phyloP scores from a whole-genome alignment of 164 flowering plant genomes.

The Vitis rupestris region DNA sequence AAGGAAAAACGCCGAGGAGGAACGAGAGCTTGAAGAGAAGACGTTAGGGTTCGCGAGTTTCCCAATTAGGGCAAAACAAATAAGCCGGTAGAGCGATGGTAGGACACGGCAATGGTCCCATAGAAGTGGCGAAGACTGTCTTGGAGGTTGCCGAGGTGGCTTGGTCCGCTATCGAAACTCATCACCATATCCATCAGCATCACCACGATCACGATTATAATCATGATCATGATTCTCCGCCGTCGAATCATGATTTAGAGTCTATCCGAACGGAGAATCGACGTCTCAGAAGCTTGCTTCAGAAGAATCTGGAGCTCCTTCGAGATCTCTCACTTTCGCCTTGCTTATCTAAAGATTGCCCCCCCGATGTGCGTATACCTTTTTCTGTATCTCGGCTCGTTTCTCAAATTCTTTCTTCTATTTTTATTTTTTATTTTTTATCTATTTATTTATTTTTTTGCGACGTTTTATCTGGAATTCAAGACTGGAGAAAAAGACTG shows the following conservation, averaged over 20 bases:
- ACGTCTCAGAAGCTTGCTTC: constrained; percentile 52
- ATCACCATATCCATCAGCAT: constrained; percentile 39
- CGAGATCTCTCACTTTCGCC: constrained; percentile 53
- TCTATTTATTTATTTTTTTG: not conserved
- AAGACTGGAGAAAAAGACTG: too few relatives aligned
- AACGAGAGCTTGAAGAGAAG: not conserved
- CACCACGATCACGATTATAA: constrained; percentile 4
- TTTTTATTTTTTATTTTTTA: not conserved
- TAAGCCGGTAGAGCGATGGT: constrained; percentile 16
- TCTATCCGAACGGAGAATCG: constrained; percentile 50
- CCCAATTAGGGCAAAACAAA: not conserved
- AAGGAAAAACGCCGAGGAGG: not conserved
- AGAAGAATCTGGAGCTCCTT: constrained; percentile 65
- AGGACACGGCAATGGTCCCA: constrained; percentile 25
- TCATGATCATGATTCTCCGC: not conserved
- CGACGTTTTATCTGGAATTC: not conserved
- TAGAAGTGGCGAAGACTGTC: constrained; percentile 49
- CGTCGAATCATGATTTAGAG: constrained; percentile 24
- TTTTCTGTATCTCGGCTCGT: not conserved
- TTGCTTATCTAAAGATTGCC: constrained; percentile 50
- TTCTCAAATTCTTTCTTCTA: not conserved
- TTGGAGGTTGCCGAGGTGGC: constrained; percentile 68
- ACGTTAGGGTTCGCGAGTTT: not conserved
- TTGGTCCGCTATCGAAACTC: constrained; percentile 74
- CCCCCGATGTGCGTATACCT: constrained; percentile 60